These are phyloP conservation scores for Aspergillus carlsbadensis DNA, from an alignment of 495 filamentous ascomycete species.

Conservation along the genomic window DNA sequence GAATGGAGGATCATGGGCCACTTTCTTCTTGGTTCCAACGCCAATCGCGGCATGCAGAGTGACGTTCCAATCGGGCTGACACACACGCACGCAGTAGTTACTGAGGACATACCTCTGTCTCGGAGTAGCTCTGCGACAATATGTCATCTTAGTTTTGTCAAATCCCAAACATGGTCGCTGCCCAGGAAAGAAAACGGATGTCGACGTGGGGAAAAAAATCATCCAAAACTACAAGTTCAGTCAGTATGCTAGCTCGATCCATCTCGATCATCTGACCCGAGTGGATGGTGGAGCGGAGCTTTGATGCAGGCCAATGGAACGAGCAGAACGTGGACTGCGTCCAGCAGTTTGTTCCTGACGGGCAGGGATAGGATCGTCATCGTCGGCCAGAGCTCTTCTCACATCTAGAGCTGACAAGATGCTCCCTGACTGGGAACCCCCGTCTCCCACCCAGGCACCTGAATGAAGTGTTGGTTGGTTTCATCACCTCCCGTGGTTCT, in stretches of 20 bases:
- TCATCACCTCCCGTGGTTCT: neutral
- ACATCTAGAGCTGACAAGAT: neutral
- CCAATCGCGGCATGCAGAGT: slow-evolving; percentile 23
- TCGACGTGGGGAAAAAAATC: no score
- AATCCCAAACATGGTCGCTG: neutral
- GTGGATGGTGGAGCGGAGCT: slow-evolving; percentile 12
- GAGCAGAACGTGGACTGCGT: slow-evolving; percentile 4
- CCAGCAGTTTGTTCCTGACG: slow-evolving; percentile 1
- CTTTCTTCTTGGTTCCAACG: slow-evolving; percentile 5
- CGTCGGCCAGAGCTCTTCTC: neutral
- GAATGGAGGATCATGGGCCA: slow-evolving; percentile 10
- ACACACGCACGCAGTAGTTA: slow-evolving; percentile 9
- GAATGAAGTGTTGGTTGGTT: slow-evolving; percentile 9
- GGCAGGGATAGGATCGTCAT: slow-evolving; percentile 5
- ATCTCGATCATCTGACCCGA: slow-evolving; percentile 22
- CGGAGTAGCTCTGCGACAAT: no score
- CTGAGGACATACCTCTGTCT: slow-evolving; percentile 9
- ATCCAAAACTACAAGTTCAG: neutral
- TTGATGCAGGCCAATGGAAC: slow-evolving; percentile 10
- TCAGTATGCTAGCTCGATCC: slow-evolving; percentile 5
- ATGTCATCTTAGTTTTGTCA: no score
- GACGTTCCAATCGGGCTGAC: slow-evolving; percentile 25
- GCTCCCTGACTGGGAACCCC: slow-evolving; percentile 20
- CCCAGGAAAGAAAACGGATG: no score
- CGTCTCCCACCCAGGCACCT: slow-evolving; percentile 27